Evolutionary conservation across 2,329 filamentous ascomycete species (phyloP).

Genomic region (Alternaria brassicicola): DNA sequence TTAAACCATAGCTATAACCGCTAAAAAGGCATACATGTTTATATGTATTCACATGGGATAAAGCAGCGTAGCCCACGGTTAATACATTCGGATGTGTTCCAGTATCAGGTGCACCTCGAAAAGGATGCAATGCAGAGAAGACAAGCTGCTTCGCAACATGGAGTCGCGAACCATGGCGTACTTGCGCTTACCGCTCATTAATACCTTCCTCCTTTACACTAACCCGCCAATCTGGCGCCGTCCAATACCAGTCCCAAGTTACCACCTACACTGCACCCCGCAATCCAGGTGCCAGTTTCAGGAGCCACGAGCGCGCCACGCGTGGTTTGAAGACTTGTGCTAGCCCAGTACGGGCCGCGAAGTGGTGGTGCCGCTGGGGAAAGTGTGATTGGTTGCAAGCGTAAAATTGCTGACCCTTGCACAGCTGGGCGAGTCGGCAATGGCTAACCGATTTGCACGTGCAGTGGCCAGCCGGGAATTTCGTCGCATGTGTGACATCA

Average conservation of each 20-base stretch:
- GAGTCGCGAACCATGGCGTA: not conserved
- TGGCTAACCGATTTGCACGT: conserved; percentile 27
- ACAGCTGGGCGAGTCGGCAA: conserved; percentile 14
- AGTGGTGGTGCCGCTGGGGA: conserved; percentile 23
- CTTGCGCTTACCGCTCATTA: conserved; percentile 4
- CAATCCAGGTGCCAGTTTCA: conserved; percentile 7
- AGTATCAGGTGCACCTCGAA: not conserved
- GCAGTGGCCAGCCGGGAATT: conserved; percentile 3
- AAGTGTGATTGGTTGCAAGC: conserved; percentile 23
- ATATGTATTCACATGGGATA: not conserved
- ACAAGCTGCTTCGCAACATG: not conserved
- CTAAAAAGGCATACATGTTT: not conserved
- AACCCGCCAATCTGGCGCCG: conserved; percentile 1
- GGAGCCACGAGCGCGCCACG: conserved; percentile 26
- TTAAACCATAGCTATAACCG: not conserved
- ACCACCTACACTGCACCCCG: not conserved
- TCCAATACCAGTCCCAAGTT: conserved; percentile 13
- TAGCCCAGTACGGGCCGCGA: conserved; percentile 11
- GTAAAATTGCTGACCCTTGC: conserved; percentile 20
- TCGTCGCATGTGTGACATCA: conserved; percentile 43
- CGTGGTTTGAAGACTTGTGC: conserved; percentile 25
- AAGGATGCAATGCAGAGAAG: not conserved
- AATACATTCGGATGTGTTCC: not conserved
- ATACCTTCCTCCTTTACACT: conserved; percentile 6
- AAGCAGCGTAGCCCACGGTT: not conserved